Base-by-base conservation (phyloP, 2,329 filamentous ascomycete genomes). In the Beauveria sp. region DNA sequence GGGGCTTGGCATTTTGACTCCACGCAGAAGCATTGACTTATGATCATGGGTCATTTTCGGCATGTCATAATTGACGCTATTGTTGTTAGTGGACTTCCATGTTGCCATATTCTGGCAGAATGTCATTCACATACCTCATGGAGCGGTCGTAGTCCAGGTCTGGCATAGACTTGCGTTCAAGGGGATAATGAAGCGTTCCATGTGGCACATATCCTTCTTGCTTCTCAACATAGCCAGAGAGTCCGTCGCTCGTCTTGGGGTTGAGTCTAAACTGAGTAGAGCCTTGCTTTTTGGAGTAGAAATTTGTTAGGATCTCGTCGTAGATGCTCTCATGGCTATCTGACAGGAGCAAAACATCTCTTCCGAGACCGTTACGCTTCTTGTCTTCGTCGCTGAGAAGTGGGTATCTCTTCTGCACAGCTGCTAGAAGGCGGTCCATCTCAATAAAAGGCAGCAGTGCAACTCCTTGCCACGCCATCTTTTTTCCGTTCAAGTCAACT, bases 401-500 rank as follows among this genome's bases (percentile, higher is more conserved):
- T 7, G 89, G 89, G 69, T 97, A 96, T 68, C 89, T 91, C 65
- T 86, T 88, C 53, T 85, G 83, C 78, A 97, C 93, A 9, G 93
- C 93, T 20, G 82, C 80, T 9, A 99, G 79, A 20, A 99, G 78
- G 58, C 92, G 86, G 57, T 88, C 86, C 80, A 96, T 94, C 68
- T 99, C 92, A 68, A 99, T 99, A 73, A 97, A 99, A 0, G 94
- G 94, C 40, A 99, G 81, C 22, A 99, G 79, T 3, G 91, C 92
- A 58, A 99, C 89, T 65, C 94, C 94, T 73, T 97, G 93, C 94
- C 96, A 99, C 0, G 92, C 91, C 76, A 97, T 96, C 72, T 97
- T 99, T 79, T 97, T 97, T 59, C 94, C 94, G 66, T 99, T 99
- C 47, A 97, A 77, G 73, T 99, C 94, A 58, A 97, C 84, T 18